phyloP scores from a whole-genome alignment of 1,284 basidiomycete species.

The Fistulina hepatica region DNA sequence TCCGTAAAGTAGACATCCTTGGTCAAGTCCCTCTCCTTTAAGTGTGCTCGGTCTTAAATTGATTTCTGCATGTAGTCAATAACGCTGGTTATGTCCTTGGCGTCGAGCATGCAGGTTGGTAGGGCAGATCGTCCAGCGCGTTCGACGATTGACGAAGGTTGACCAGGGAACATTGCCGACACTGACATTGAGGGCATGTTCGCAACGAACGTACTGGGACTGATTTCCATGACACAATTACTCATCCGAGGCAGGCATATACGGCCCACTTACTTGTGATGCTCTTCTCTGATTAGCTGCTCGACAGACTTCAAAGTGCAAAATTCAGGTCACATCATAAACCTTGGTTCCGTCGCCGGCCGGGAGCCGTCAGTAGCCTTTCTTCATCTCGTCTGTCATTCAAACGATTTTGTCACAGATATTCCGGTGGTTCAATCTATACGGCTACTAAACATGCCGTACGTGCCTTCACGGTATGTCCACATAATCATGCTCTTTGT shows the following conservation, averaged over 20 bases:
- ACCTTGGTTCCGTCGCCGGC: slow-evolving; percentile 90
- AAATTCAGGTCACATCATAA: slow-evolving; percentile 87
- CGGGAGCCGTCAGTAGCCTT: too few relatives aligned
- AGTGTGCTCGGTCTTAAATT: background rate
- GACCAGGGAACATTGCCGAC: slow-evolving; percentile 69
- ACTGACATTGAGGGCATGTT: slow-evolving; percentile 84
- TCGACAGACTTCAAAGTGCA: slow-evolving; percentile 77
- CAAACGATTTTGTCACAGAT: too few relatives aligned
- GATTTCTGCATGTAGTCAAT: slow-evolving; percentile 53
- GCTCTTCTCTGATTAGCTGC: background rate
- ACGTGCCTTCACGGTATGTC: slow-evolving; percentile 62
- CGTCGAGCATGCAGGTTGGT: slow-evolving; percentile 63
- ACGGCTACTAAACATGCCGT: slow-evolving; percentile 87
- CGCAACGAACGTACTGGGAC: slow-evolving; percentile 83
- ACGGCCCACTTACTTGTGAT: background rate
- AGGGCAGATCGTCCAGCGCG: background rate
- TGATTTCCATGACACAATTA: slow-evolving; percentile 76
- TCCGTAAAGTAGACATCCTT: slow-evolving; percentile 64
- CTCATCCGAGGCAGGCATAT: slow-evolving; percentile 53
- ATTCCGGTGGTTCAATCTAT: slow-evolving; percentile 78
- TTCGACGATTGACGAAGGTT: background rate
- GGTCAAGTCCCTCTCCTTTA: slow-evolving; percentile 31
- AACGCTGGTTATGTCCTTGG: slow-evolving; percentile 85
- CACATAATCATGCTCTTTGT: background rate
- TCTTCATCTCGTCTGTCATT: too few relatives aligned